Evolutionary conservation across 306 rosid species (phyloP), one percentile per base, ranked within the genome.

Genomic region (Prosopis cineraria): DNA sequence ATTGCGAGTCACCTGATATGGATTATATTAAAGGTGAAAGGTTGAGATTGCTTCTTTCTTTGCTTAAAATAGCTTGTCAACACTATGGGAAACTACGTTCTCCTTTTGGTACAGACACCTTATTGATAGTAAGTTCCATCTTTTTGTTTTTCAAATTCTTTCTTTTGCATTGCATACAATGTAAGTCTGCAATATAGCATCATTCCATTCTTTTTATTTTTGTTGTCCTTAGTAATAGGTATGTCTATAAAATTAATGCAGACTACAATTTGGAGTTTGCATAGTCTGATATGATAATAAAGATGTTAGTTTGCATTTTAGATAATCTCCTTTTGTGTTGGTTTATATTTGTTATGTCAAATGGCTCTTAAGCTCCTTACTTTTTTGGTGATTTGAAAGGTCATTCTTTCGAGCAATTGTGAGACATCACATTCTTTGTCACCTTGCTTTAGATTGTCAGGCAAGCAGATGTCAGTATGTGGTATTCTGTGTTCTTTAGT

Each of bases 51-150:
- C 94, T 94, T 65, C 93, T 94, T 70, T 90, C 93, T 69, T 92
- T 94, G 89, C 97, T 94, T 62, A 94, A 89, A 84, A 92, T 94
- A 84, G 93, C 89, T 65, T 88, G 93, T 80, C 96, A 94, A 71
- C 96, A 94, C 81, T 92, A 94, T 67, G 98, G 98, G 63, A 94
- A 94, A 80, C 90, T 94, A 13, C 94, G 97, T 24, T 94, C 97
- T 66, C 94, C 98, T 66, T 94, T 92, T 84, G 97, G 97, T 65
- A 84, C 92, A 0, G 97, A 94, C 76, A 47, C 86, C 52, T 52
- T 74, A 66, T 87, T 81, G 52, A 88, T 84, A 86, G 98, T 92
- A 90, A 85, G 83, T 78, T 64, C 36, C 50, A 70, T 70, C 6
- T 78, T n/a, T 37, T 48, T 16, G 22, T n/a, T 37, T 1, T 83